Base-by-base conservation (phyloP, 371 early-diverging fungal genomes). In the Mortierella sp. region DNA sequence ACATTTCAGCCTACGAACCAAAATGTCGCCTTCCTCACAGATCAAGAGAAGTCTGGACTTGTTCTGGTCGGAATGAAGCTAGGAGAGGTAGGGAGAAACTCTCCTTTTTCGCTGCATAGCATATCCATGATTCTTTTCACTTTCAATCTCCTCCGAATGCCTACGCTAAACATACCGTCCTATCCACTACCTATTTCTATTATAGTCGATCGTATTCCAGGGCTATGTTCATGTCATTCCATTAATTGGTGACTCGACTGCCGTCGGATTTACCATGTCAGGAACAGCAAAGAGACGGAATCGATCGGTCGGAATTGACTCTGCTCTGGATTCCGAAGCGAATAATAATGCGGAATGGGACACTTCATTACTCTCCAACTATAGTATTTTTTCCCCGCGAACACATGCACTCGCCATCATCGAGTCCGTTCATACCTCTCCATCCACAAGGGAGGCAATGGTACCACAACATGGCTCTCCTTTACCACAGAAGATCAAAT, bases 371-470 rank as follows among this genome's bases (percentile, higher is more conserved):
- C 56, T 69, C 64, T 84, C 58, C 9, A 77, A 56, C 71, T 86
- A 69, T 77, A 84, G 88, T 7, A 82, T 87, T 14, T 88, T 84
- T 66, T 90, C 91, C 18, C 88, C 90, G 0, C 84, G 79, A 43
- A 84, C 91, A 6, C 87, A 89, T 53, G 86, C 91, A 29, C 83
- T 90, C 14, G 73, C 88, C 26, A 82, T 82, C 15, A 75, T 90
- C 45, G 70, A 82, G 67, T 82, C 90, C 12, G 57, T 75, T 30
- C 50, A 53, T 25, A 44, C 65, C 18, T 45, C 68, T 51, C 51
- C 50, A n/a, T 46, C 63, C 6, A 60, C 74, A 58, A 60, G 47
- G 53, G 23, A 23, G 18, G 47, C 57, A 44, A 21, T 68, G 44
- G 57, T 82, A 0, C n/a, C 74, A 1, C 77, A 81, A 37, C 57